These are phyloP conservation scores for Pleurotus platypus DNA, from an alignment of 768 basidiomycete genomes.

Conservation along the genomic window DNA sequence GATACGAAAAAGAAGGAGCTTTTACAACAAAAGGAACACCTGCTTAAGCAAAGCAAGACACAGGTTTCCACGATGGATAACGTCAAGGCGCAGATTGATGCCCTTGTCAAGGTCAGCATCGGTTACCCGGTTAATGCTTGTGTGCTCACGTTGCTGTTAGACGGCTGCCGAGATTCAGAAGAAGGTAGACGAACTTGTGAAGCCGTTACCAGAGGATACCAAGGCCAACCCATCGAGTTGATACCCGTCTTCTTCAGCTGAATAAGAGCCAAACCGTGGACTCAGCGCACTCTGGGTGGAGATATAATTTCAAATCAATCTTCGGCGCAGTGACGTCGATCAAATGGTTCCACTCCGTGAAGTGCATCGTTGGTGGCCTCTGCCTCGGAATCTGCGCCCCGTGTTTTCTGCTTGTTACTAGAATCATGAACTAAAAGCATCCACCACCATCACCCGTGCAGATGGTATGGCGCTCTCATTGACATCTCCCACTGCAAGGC, in stretches of 20 bases:
- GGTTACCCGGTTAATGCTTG: neutral
- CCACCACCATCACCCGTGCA: too few species aligned
- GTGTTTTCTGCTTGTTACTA: too few species aligned
- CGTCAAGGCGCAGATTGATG: conserved; percentile 76
- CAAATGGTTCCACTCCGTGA: too few species aligned
- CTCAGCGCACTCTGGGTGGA: too few species aligned
- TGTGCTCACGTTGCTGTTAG: conserved; percentile 28
- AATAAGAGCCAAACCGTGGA: too few species aligned
- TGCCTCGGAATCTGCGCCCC: too few species aligned
- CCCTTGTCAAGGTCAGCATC: conserved; percentile 60
- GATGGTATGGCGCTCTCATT: too few species aligned
- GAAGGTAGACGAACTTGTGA: conserved; percentile 68
- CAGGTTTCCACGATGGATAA: conserved; percentile 71
- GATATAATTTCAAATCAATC: too few species aligned
- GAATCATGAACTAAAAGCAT: too few species aligned
- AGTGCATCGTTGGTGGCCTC: too few species aligned
- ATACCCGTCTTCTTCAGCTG: neutral
- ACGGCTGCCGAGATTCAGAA: conserved; percentile 70
- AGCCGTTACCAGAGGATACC: conserved; percentile 30
- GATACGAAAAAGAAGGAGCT: conserved; percentile 72
- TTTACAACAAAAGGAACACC: conserved; percentile 65
- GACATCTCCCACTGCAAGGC: too few species aligned
- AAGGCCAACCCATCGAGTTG: conserved; percentile 3
- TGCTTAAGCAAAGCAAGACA: conserved; percentile 76
- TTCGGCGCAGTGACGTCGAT: too few species aligned